phyloP scores from a whole-genome alignment of 805 yeast species.

The Candida sanyiensis region DNA sequence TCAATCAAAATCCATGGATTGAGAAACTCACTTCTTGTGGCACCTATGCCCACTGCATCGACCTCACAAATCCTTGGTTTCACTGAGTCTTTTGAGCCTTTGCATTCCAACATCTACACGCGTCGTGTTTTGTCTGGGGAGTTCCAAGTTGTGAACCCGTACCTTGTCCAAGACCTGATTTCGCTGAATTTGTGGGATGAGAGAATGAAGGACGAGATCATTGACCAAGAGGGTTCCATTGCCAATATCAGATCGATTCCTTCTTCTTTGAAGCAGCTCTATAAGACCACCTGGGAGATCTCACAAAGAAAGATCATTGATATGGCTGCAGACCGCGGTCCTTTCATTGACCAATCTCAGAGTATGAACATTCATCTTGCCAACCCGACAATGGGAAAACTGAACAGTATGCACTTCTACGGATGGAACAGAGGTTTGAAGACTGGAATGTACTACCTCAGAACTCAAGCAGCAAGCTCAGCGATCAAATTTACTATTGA shows the following conservation, averaged over 20 bases:
- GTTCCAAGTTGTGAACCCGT: slow-evolving; percentile 87
- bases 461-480: slow-evolving; percentile 96
- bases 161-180: slow-evolving; percentile 67
- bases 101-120: slow-evolving; percentile 89
- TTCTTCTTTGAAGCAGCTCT: slow-evolving; percentile 57
- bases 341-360: slow-evolving; percentile 88
- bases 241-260: slow-evolving; percentile 75
- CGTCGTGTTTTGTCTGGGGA: slow-evolving; percentile 93
- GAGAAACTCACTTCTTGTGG: slow-evolving; percentile 83
- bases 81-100: slow-evolving; percentile 95
- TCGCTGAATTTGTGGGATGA: slow-evolving; percentile 76
- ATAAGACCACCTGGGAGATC: slow-evolving; percentile 88
- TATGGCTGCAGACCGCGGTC: slow-evolving; percentile 82
- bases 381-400: slow-evolving; percentile 92
- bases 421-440: slow-evolving; percentile 98
- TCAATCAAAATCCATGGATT: slow-evolving; percentile 60
- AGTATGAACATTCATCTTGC: slow-evolving; percentile 83
- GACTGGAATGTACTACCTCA: slow-evolving; percentile 96
- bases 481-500: slow-evolving; percentile 90
- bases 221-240: slow-evolving; percentile 79
- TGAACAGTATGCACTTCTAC: slow-evolving; percentile 96
- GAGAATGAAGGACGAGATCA: slow-evolving; percentile 68
- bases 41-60: slow-evolving; percentile 98
- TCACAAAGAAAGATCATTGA: slow-evolving; percentile 74
- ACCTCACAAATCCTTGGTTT: slow-evolving; percentile 94